These are phyloP conservation scores for Paraconiothyrium brasiliense DNA, from an alignment of 2,329 filamentous ascomycete genomes.

Conservation along the genomic window DNA sequence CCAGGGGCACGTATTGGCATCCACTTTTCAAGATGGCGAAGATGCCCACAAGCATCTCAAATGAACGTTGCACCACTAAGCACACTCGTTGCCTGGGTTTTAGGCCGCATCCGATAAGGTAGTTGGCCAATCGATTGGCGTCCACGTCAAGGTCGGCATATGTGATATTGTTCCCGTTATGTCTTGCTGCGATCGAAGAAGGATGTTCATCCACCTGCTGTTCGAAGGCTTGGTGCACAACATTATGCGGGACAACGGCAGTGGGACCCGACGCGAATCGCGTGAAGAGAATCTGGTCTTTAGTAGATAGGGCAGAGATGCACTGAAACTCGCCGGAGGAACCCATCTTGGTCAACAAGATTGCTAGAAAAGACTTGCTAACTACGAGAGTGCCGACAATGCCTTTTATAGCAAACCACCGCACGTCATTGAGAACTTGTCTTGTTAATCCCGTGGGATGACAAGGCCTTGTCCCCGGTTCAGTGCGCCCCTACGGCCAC, in stretches of 20 bases:
- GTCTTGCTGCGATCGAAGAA: constrained; percentile 32
- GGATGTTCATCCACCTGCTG: constrained; percentile 37
- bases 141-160: constrained; percentile 41
- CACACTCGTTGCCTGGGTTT: constrained; percentile 58
- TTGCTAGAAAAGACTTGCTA: neutral
- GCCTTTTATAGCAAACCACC: neutral
- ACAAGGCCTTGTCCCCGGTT: neutral
- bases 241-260: constrained; percentile 26
- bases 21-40: constrained; percentile 66
- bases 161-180: constrained; percentile 33
- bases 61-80: constrained; percentile 64
- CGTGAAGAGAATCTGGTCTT: constrained; percentile 33
- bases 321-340: constrained; percentile 21
- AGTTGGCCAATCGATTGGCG: constrained; percentile 43
- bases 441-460: neutral
- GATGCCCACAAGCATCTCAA: constrained; percentile 67
- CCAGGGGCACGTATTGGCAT: constrained; percentile 68
- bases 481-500: neutral
- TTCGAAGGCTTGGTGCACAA: constrained; percentile 42
- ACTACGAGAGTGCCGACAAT: neutral
- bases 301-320: constrained; percentile 26
- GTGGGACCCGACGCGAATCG: constrained; percentile 36
- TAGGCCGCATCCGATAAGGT: constrained; percentile 41
- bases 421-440: neutral
- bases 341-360: constrained; percentile 23